phyloP scores from a whole-genome alignment of 306 rosid genomes.

The Urtica urens region DNA sequence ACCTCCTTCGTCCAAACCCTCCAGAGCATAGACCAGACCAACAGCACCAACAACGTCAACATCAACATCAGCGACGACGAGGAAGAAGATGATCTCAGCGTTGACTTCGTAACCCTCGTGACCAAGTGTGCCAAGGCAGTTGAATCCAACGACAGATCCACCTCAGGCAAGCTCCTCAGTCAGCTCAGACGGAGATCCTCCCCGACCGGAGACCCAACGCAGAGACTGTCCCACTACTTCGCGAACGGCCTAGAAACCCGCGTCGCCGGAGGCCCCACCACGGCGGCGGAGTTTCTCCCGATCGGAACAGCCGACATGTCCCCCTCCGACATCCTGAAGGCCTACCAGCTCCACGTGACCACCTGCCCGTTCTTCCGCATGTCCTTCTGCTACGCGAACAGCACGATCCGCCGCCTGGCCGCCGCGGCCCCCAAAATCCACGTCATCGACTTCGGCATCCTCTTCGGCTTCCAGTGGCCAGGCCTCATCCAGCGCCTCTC shows the following conservation, averaged over 20 bases:
- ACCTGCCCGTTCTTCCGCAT: conserved; percentile 29
- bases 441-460: conserved; percentile 33
- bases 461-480: conserved; percentile 40
- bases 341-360: conserved; percentile 14
- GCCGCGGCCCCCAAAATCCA: conserved; percentile 19
- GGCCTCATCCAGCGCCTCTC: conserved; percentile 30
- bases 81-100: conserved; percentile 16
- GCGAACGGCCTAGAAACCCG: conserved; percentile 31
- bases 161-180: conserved; percentile 16
- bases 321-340: conserved; percentile 27
- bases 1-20: neutral
- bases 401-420: conserved; percentile 17
- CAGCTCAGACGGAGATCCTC: conserved; percentile 26
- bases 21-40: neutral
- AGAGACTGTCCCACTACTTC: conserved; percentile 34
- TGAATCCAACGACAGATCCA: conserved; percentile 14
- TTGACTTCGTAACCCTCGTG: conserved; percentile 26
- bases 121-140: conserved; percentile 34
- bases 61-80: conserved; percentile 2
- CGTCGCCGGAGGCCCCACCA: conserved; percentile 18
- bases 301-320: conserved; percentile 15
- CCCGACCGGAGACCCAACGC: conserved; percentile 24
- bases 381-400: conserved; percentile 19
- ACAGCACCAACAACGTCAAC: conserved; percentile 12
- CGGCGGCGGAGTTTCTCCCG: conserved; percentile 14